Evolutionary conservation across 495 filamentous ascomycete genomes (phyloP), one percentile per base, ranked within the genome.

Genomic region (Amniculicola lignicola): DNA sequence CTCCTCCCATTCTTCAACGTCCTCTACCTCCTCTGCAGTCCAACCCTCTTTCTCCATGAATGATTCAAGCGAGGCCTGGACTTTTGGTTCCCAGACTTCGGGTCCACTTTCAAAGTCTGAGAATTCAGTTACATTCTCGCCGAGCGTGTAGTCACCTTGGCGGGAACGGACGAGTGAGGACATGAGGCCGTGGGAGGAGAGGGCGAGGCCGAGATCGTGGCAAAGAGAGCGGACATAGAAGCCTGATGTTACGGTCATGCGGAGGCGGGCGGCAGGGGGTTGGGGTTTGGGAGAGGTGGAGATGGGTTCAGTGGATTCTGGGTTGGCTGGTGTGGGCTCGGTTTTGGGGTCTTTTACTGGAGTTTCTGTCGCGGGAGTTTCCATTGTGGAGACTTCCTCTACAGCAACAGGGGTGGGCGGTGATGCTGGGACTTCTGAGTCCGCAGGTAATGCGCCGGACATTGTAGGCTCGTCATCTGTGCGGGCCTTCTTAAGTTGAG

Each of bases 211-310:
- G 24, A 99, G 77, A 63, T 99, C 94, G 63, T 97, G 90, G 49
- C 88, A 88, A 37, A 99, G 77, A 28, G 86, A 91, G 49, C 93
- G 88, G 35, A 99, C 93, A 71, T 99, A 99, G 77, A 97, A 99
- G 36, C 93, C 93, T 3, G 90, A 95, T 3, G 90, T 85, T 35
- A 96, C 93, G 0, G 87, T 95, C 87, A 99, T 89, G 50, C 83
- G 81, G 43, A 99, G 79, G 67, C 79, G 87, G 35, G 82, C 84
- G 6, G 90, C 91, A 1, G 89, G 81, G 86, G 64, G 27, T 33
- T 51, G 82, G 55, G 79, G 75, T 44, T 70, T 72, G 74, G 6
- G 71, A 68, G 14, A 69, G 61, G 25, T 69, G 55, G 38, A 16
- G 58, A 9, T 53, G 39, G n/a, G 15, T 2, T 6, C 53, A 43